Conservation (phyloP, 495 filamentous ascomycete species). For the Penicillium coffeae region DNA sequence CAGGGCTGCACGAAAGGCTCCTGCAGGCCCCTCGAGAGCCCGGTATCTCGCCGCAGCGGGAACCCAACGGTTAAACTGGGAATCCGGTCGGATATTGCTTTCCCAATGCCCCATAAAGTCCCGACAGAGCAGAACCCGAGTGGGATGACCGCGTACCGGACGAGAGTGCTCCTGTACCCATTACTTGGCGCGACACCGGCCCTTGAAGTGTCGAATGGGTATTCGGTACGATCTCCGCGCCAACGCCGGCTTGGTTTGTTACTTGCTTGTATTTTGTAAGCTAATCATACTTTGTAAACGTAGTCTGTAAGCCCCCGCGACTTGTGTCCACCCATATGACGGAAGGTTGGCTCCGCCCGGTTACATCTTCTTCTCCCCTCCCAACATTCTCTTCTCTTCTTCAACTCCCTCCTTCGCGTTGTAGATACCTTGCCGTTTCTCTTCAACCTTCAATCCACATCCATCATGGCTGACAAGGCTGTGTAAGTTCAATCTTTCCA, state of each 20-base stretch:
- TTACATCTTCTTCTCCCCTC: constrained; percentile 20
- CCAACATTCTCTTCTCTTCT: constrained; percentile 13
- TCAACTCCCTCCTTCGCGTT: constrained; percentile 6
- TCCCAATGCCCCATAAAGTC: constrained; percentile 4
- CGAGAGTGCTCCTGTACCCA: constrained; percentile 40
- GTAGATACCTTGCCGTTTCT: constrained; percentile 20
- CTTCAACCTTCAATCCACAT: constrained; percentile 17
- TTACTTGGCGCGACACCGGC: constrained; percentile 28
- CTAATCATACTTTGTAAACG: not conserved
- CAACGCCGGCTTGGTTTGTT: not conserved
- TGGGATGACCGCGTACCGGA: constrained; percentile 38
- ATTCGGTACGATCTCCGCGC: constrained; percentile 22
- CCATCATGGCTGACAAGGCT: constrained; percentile 45
- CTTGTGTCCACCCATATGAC: constrained; percentile 40
- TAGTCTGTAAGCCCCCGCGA: constrained; percentile 2
- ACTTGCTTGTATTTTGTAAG: no score
- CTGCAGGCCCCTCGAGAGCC: not conserved
- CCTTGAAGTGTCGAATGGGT: constrained; percentile 7
- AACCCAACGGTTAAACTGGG: not conserved
- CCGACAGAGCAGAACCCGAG: constrained; percentile 18
- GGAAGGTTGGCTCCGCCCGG: constrained; percentile 42
- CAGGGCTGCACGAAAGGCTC: no score
- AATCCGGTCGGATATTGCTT: constrained; percentile 19
- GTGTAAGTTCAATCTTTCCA: constrained; percentile 47
- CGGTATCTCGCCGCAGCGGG: not conserved